Evolutionary conservation across 345 rosid species (phyloP).

Genomic region (Balakata baccata): DNA sequence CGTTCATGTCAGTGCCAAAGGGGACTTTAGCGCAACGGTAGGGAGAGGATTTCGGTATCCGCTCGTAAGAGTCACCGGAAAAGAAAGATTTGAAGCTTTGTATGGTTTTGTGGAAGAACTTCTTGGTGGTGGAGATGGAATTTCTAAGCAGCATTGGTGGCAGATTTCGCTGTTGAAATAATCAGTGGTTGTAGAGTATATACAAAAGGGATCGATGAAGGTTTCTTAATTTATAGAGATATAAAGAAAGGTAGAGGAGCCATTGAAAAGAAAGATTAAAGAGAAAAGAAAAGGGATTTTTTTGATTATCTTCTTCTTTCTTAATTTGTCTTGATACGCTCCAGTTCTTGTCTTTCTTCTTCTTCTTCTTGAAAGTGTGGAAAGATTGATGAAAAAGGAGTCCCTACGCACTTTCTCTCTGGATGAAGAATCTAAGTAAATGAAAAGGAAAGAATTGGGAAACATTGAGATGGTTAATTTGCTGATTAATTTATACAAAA

Average conservation of each 20-base stretch:
- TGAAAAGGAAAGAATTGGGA: not conserved
- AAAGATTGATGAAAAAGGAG: not conserved
- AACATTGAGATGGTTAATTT: conserved; percentile 7
- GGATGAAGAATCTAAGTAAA: not conserved
- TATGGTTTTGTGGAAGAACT: conserved; percentile 53
- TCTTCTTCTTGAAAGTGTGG: conserved; percentile 5
- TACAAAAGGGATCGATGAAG: not conserved
- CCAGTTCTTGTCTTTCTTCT: conserved; percentile 16
- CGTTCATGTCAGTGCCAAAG: not conserved
- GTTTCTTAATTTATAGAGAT: conserved; percentile 20
- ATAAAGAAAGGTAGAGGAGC: too few relatives aligned
- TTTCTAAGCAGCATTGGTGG: conserved; percentile 51
- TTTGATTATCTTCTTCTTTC: conserved; percentile 1
- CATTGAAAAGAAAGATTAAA: not conserved
- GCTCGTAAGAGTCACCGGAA: conserved; percentile 43
- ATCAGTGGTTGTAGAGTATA: too few relatives aligned
- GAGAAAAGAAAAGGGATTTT: not conserved
- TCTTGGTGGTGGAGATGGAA: conserved; percentile 57
- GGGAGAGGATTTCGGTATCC: conserved; percentile 52
- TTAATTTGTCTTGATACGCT: conserved; percentile 36
- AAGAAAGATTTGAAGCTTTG: conserved; percentile 53
- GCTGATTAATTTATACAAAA: not conserved
- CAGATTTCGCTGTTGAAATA: too few relatives aligned
- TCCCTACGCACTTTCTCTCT: conserved; percentile 24
- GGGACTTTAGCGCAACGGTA: not conserved